Evolutionary conservation across 2,329 filamentous ascomycete species (phyloP), one percentile per base, ranked within the genome.

Genomic region (Alternaria angustiovoidea): DNA sequence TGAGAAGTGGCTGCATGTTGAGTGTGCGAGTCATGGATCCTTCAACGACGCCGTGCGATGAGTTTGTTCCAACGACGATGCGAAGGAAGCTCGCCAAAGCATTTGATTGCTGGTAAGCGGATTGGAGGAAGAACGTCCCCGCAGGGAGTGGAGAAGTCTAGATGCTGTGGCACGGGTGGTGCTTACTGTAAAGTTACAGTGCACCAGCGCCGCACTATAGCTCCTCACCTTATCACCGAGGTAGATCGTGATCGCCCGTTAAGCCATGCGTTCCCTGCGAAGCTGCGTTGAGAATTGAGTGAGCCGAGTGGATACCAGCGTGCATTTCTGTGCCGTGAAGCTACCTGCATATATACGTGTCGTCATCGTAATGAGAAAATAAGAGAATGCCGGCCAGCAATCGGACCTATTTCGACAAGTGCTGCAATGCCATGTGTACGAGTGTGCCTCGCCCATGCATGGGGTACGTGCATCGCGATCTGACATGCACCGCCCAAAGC

Each of bases 281-380:
- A 16, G 26, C 32, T 43, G 51, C 43, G 47, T 47, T 32, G 39
- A 59, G 52, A 57, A 44, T 59, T 41, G n/a, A 41, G 44, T 46
- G 55, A 53, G 59, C 39, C 55, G 59, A 68, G 65, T 61, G 62
- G 64, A 61, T 53, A 55, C 34, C 51, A 52, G 49, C 48, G 49
- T 65, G 62, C 63, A 58, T 65, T 64, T 24, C 53, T 62, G 65
- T 63, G 62, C 56, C 44, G 61, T 60, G 61, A 62, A 51, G 38
- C 57, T 51, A 46, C 52, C 57, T 56, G 68, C 61, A 60, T 71
- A 70, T 64, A 63, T 70, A 69, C 66, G 67, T 69, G 69, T 73
- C 67, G 66, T 65, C 66, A 54, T 62, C n/a, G 59, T 36, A 65
- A 65, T 54, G 51, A 64, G 66, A 62, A 63, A 16, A 62, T 43